Percentiles rank a stretch among this genome's conserved stretches.
phyloP scores from a whole-genome alignment of 1,139 yeast genomes.

The Pichia kudriavzevii region DNA sequence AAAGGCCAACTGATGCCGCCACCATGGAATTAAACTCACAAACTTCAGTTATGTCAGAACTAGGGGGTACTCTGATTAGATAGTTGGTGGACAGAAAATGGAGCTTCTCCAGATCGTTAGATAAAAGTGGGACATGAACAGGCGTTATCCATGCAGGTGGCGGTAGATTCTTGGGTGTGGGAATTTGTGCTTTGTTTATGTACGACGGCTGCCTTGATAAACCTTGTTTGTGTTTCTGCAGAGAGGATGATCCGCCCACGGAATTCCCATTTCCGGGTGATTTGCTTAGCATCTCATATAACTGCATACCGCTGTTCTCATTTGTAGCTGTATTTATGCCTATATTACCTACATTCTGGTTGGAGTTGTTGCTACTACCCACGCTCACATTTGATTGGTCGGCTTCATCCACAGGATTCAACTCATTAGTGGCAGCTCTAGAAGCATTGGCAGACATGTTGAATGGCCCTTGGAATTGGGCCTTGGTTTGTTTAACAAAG shows the following conservation, averaged over 20 bases:
- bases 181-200: not conserved
- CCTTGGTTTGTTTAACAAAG: constrained; percentile 45
- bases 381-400: not conserved
- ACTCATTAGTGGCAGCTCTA: not conserved
- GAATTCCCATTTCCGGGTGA: constrained; percentile 7
- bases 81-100: constrained; percentile 38
- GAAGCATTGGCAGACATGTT: not conserved
- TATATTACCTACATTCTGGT: not conserved
- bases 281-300: constrained; percentile 6
- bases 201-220: constrained; percentile 11
- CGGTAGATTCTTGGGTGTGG: not conserved
- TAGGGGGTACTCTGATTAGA: constrained; percentile 40
- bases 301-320: constrained; percentile 5
- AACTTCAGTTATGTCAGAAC: constrained; percentile 42
- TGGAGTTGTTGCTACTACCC: not conserved
- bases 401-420: constrained; percentile 4
- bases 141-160: constrained; percentile 42
- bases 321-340: not conserved
- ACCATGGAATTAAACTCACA: constrained; percentile 54
- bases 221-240: constrained; percentile 9
- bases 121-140: constrained; percentile 36
- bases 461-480: constrained; percentile 33
- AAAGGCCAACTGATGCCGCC: constrained; percentile 46
- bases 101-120: constrained; percentile 38
- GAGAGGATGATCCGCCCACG: constrained; percentile 7